phyloP scores from a whole-genome alignment of 164 flowering plant species.

The Vitis amurensis region DNA sequence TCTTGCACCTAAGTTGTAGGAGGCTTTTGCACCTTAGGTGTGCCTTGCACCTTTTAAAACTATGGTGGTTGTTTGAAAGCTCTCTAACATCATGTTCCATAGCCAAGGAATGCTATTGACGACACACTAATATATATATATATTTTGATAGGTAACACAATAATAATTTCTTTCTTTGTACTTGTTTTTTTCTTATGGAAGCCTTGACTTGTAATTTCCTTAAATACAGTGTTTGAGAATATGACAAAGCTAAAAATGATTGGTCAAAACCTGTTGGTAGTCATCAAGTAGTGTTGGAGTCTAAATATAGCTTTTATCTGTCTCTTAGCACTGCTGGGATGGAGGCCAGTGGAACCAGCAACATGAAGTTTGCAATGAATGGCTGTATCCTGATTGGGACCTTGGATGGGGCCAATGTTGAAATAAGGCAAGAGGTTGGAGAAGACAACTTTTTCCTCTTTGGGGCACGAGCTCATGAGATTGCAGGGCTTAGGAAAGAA shows the following conservation, averaged over 20 bases:
- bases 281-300: background rate
- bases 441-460: slow-evolving; percentile 91
- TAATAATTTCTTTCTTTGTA: background rate
- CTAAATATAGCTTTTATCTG: background rate
- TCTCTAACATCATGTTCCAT: too few relatives aligned
- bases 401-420: slow-evolving; percentile 96
- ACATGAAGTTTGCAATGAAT: slow-evolving; percentile 98
- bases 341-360: slow-evolving; percentile 99
- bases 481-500: slow-evolving; percentile 77
- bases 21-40: too few relatives aligned
- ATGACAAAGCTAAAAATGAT: background rate
- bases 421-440: slow-evolving; percentile 93
- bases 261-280: background rate
- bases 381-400: slow-evolving; percentile 94
- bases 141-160: too few relatives aligned
- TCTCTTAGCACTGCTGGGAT: slow-evolving; percentile 88
- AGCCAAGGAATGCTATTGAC: too few relatives aligned
- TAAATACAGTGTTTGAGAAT: background rate
- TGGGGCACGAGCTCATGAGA: slow-evolving; percentile 89
- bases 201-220: background rate
- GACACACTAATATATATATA: too few relatives aligned
- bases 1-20: too few relatives aligned
- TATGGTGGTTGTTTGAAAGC: too few relatives aligned
- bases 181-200: background rate
- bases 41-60: too few relatives aligned